These are phyloP conservation scores for Cylindrotheca closterium DNA, from an alignment of 108 stramenopile genomes.

Conservation along the genomic window DNA sequence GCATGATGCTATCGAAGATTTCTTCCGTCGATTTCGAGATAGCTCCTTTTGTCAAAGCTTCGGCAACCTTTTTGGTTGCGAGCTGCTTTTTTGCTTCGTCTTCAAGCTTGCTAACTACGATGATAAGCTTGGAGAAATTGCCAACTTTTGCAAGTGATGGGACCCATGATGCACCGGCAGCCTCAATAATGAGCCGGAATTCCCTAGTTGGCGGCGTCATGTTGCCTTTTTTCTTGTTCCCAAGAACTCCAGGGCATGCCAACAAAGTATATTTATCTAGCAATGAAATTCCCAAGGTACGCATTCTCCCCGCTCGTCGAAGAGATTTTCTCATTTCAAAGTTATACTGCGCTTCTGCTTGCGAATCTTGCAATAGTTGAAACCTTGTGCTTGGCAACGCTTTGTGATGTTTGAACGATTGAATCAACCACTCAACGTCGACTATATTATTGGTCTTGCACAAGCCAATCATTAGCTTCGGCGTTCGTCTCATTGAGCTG, in stretches of 20 bases:
- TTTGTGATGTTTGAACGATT: conserved; percentile 37
- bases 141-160: conserved; percentile 8
- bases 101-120: conserved; percentile 17
- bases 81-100: conserved; percentile 12
- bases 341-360: conserved; percentile 48
- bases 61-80: not conserved
- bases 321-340: conserved; percentile 54
- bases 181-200: conserved; percentile 45
- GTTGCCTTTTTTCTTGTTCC: conserved; percentile 17
- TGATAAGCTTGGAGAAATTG: not conserved
- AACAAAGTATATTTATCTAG: conserved; percentile 38
- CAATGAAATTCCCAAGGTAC: conserved; percentile 32
- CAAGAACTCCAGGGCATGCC: conserved; percentile 57
- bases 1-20: conserved; percentile 22
- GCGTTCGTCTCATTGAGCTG: conserved; percentile 46
- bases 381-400: conserved; percentile 28
- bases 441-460: conserved; percentile 51
- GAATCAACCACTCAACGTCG: conserved; percentile 54
- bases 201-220: conserved; percentile 50
- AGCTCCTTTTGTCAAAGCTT: conserved; percentile 15
- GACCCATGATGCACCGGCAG: conserved; percentile 51
- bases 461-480: conserved; percentile 66
- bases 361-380: conserved; percentile 40
- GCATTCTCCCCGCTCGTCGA: conserved; percentile 33
- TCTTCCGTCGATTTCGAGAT: conserved; percentile 9